Evolutionary conservation across 2,329 filamentous ascomycete genomes (phyloP), one percentile per base, ranked within the genome.

Genomic region (Fusarium verticillioides): DNA sequence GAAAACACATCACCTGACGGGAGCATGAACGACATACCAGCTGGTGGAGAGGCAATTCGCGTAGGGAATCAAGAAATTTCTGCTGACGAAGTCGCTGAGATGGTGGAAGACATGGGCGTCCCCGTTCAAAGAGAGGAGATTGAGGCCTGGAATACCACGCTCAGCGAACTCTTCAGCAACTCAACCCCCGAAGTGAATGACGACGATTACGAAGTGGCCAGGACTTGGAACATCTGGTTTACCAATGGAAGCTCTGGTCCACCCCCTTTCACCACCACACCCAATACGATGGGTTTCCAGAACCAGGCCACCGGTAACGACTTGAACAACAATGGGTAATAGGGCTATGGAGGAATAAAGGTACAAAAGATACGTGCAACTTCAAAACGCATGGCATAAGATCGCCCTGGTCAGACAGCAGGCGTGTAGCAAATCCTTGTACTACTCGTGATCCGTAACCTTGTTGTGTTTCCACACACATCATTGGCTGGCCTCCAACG

Each of bases 101-200:
- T 50, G 56, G 26, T 59, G 15, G 56, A 34, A n/a, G 42, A 19
- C 28, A 59, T 50, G 23, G 56, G 37, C 11, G 19, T 50, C 19
- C 32, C 56, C 10, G 56, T 59, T 59, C 23, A 28, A 9, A 46
- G 43, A 37, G 56, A 65, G n/a, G 60, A 74, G 28, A n/a, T 40
- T 7, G 16, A 46, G 8, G 60, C 57, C 32, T 74, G 72, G 72
- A 44, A 52, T n/a, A 54, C 49, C 21, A 43, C 63, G 18, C 61
- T 49, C 40, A 52, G 37, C 44, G 64, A 65, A 10, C 37, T 69
- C 9, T 43, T 65, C 49, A 46, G 63, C 30, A 63, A 53, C 26
- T 44, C 56, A 18, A 50, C 37, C 32, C 52, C 64, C 7, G 61
- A 69, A 42, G 59, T 74, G 19, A 39, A 39, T 18, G 23, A 28